Base-by-base conservation (phyloP, 495 filamentous ascomycete species). In the Annulohypoxylon nitens region DNA sequence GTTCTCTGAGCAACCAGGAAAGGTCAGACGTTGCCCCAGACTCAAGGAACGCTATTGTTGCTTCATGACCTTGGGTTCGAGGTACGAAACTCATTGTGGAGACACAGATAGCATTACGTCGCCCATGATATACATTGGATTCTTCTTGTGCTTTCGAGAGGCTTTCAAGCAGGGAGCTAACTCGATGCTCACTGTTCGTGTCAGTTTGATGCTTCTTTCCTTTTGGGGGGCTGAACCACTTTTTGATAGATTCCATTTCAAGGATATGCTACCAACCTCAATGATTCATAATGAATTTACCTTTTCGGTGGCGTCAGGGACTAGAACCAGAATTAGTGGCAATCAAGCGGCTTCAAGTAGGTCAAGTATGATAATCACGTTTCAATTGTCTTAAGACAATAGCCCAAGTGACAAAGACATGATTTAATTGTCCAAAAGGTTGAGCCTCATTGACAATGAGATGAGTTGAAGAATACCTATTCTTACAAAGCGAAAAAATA, bases 41-140 rank as follows among this genome's bases (percentile, higher is more conserved):
- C 1, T 70, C 9, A 0, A 77, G 9, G 23, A 11, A 76, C 3
- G 61, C 48, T 3, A 68, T 54, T 23, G 73, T 77, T 23, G 69
- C 70, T 8, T 61, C 48, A 6, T 20, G 30, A 2, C 64, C 77
- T 18, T 61, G 67, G 5, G n/a, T 64, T 34, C 41, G 59, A 7
- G 75, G 69, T 8, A 14, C 57, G 51, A 77, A 71, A 11, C 39
- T 1, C 4, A 36, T 64, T 10, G 48, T 55, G 18, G 37, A 30
- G 20, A 25, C 16, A 9, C 16, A 34, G 3, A 7, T 0, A 12
- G 45, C 16, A 33, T 68, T 23, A 14, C 33, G 37, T 12, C 11
- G 34, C 26, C 23, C 14, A 47, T 12, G 26, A 55, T 18, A 16
- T 63, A 4, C 23, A 26, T 0, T 43, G 39, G 25, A 26, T 57